Base-by-base conservation (phyloP, 169 alveolate genomes). In the Babesia ovis region DNA sequence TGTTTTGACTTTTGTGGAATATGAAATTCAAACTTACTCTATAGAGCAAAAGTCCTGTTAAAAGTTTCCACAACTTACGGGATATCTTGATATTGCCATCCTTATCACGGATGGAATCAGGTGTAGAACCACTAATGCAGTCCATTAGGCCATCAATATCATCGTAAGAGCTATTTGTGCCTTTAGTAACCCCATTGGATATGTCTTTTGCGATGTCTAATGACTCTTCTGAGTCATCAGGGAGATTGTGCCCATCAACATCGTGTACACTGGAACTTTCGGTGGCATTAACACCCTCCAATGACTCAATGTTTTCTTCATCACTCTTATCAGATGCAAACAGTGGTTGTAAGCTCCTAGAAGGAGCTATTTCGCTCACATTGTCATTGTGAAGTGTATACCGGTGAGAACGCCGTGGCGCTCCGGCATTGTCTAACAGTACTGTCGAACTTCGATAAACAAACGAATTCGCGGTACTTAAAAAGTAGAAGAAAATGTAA, bases 41-140 rank as follows among this genome's bases (percentile, higher is more conserved):
- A 39, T 80, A 72, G 32, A 70, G 56, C 41, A 80, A 39, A 5
- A 80, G 77, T 48, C 55, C 88, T 41, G 46, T 80, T 31, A 80
- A 37, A 11, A 71, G 5, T 51, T 66, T 80, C 88, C 83, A 64
- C 32, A 80, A 27, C 51, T 74, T 55, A 31, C 62, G 72, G 4
- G 88, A 80, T 59, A 80, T 54, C 57, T 70, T 80, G 41, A 42
- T 39, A 23, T 59, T 67, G 3, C 51, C 61, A 20, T n/a, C 70
- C 8, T 22, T 32, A 59, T 20, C 66, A 23, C 41, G 60, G 25
- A 37, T 45, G 12, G 32, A 68, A 12, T 23, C 16, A 27, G n/a
- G 8, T 8, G 37, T 9, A 5, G 50, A 8, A 42, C 45, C 41
- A 32, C 61, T 31, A 23, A 32, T 4, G 27, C 57, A 57, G 16